These are phyloP conservation scores for Penicillium coprophilum DNA, from an alignment of 495 filamentous ascomycete species.

Conservation along the genomic window DNA sequence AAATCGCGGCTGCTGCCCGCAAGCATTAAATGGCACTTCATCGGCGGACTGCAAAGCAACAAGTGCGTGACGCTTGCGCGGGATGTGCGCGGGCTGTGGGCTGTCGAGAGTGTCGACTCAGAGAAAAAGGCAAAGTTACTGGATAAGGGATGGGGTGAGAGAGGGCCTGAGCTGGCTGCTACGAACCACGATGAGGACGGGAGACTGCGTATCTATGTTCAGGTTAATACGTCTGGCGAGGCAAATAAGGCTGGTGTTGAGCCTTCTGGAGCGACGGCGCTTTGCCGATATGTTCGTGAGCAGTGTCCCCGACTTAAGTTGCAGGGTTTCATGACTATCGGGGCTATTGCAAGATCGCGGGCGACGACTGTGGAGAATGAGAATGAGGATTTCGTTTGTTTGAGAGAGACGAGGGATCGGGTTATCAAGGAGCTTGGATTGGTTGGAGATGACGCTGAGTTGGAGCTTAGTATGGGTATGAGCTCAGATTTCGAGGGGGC, in stretches of 20 bases:
- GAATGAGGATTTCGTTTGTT: constrained; percentile 82
- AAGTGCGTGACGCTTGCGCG: constrained; percentile 86
- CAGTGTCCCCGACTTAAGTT: constrained; percentile 71
- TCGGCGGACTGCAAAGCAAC: constrained; percentile 85
- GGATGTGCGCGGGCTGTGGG: constrained; percentile 85
- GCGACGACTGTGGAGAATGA: constrained; percentile 68
- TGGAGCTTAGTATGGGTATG: constrained; percentile 82
- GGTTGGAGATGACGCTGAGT: constrained; percentile 33
- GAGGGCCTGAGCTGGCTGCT: constrained; percentile 22
- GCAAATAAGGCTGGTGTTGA: constrained; percentile 77
- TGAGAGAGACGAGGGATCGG: constrained; percentile 69
- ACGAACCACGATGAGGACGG: constrained; percentile 15
- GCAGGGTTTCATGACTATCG: constrained; percentile 93
- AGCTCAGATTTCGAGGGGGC: constrained; percentile 93
- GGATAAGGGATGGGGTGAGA: constrained; percentile 69
- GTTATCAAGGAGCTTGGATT: constrained; percentile 53
- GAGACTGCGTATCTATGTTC: constrained; percentile 73
- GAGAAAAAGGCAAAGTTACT: constrained; percentile 81
- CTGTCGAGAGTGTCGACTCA: constrained; percentile 85
- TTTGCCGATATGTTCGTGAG: constrained; percentile 66
- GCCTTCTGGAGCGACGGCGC: constrained; percentile 53
- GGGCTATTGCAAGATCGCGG: constrained; percentile 79
- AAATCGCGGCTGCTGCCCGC: constrained; percentile 81
- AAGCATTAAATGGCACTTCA: constrained; percentile 90
- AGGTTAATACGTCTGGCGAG: constrained; percentile 94